These are phyloP conservation scores for Camelina neglecta DNA, from an alignment of 345 rosid species.

Conservation along the genomic window DNA sequence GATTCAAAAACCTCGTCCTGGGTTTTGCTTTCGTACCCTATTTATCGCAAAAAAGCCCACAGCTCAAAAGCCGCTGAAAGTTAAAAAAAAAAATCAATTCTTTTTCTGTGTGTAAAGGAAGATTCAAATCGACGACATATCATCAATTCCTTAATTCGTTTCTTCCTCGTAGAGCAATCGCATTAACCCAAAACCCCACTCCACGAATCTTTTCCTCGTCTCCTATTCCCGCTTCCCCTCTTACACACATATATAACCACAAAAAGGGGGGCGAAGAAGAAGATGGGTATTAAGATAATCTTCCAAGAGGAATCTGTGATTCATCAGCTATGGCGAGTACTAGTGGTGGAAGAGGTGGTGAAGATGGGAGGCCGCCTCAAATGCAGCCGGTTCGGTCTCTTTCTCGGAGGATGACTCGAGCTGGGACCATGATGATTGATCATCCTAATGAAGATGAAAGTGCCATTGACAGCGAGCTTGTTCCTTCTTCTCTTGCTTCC, in stretches of 20 bases:
- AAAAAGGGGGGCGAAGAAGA: conserved; percentile 15
- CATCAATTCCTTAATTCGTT: conserved; percentile 53
- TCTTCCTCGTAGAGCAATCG: conserved; percentile 59
- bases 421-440: conserved; percentile 56
- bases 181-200: conserved; percentile 61
- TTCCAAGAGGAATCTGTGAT: conserved; percentile 16
- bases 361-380: conserved; percentile 39
- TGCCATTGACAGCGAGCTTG: conserved; percentile 79
- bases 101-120: neutral
- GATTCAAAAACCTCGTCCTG: conserved; percentile 24
- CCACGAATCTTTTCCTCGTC: conserved; percentile 56
- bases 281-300: conserved; percentile 30
- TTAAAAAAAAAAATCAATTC: neutral
- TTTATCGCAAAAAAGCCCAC: conserved; percentile 19
- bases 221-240: conserved; percentile 26
- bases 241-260: conserved; percentile 29
- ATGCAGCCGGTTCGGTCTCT: conserved; percentile 47
- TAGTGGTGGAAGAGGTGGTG: conserved; percentile 64
- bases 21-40: conserved; percentile 30
- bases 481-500: conserved; percentile 77
- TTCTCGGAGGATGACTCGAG: conserved; percentile 59
- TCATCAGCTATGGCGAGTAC: conserved; percentile 69
- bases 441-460: conserved; percentile 53
- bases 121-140: neutral
- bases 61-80: conserved; percentile 21